Percentiles rank a stretch among this genome's conserved stretches.
phyloP scores from a whole-genome alignment of 306 rosid species.

The Macrotyloma uniflorum region DNA sequence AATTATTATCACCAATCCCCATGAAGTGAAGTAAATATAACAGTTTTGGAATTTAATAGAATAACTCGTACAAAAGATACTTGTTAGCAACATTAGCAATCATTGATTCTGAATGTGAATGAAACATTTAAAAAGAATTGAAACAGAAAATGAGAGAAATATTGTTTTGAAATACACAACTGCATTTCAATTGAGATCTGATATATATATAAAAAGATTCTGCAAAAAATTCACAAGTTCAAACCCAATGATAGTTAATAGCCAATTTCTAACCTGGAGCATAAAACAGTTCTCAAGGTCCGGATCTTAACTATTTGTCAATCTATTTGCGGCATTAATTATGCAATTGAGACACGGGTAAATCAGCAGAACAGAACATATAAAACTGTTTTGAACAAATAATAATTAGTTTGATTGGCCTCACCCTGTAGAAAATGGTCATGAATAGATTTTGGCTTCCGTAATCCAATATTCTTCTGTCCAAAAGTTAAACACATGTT shows the following conservation, averaged over 20 bases:
- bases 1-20: constrained; percentile 16
- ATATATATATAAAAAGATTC: constrained; percentile 1
- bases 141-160: constrained; percentile 9
- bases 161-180: neutral
- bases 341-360: constrained; percentile 3
- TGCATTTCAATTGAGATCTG: constrained; percentile 17
- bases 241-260: constrained; percentile 22
- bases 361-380: constrained; percentile 4
- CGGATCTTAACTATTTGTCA: constrained; percentile 1
- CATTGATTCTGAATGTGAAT: constrained; percentile 18
- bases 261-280: constrained; percentile 15
- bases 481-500: constrained; percentile 39
- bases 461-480: constrained; percentile 59
- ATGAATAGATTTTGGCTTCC: constrained; percentile 54
- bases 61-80: neutral
- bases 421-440: constrained; percentile 60
- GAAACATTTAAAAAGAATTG: neutral
- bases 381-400: constrained; percentile 28
- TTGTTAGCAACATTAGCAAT: neutral
- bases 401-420: constrained; percentile 35
- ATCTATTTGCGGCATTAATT: constrained; percentile 18
- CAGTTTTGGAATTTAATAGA: constrained; percentile 17
- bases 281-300: constrained; percentile 24
- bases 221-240: constrained; percentile 14
- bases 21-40: constrained; percentile 11